Base-by-base conservation (phyloP, 176 grass and related monocot genomes). In the Oryza officinalis region DNA sequence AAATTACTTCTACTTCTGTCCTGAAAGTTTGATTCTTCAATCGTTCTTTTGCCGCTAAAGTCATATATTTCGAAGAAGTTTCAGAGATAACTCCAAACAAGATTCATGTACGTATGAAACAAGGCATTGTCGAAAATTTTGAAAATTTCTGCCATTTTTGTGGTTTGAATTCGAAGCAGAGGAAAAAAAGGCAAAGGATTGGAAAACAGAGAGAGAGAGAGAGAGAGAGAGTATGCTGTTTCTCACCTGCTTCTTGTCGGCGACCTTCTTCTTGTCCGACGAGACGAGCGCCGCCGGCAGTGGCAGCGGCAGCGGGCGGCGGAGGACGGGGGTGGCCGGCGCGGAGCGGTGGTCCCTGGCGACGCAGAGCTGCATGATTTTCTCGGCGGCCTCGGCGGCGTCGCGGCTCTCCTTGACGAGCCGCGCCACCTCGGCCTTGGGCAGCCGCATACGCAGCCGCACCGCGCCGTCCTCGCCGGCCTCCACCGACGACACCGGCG, bases 351-450 rank as follows among this genome's bases (percentile, higher is more conserved):
- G 81, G 67, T 93, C 94, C 3, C 85, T 79, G 0, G 79, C 76
- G 8, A 86, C 79, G 74, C 91, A 97, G 63, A 94, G 86, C 75
- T 86, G 80, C 91, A 97, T 94, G 85, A 97, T 94, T 87, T 72
- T 94, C 87, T 94, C 85, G 0, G 94, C 94, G 0, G 91, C 94
- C 33, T 97, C 91, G 18, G 85, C 66, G 11, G 91, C 76, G 61
- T 91, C 87, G 71, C 86, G 85, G 89, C 94, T 97, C 68, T 88
- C 94, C 63, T 85, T 26, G 35, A 97, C 89, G 8, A 97, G 79
- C 72, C 87, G 82, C 57, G 83, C 85, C 10, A 97, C 94, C 76
- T 97, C 89, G 0, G 91, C 78, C 76, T 91, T 94, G 13, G 94
- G 91, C 23, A 97, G 76, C 6, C 85, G 73, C 87, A 97, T 85